A percentile compares a stretch with the other conserved stretches of the same genome.
Evolutionary conservation across 2,329 filamentous ascomycete genomes (phyloP).

Genomic region (Penicillium sp.): DNA sequence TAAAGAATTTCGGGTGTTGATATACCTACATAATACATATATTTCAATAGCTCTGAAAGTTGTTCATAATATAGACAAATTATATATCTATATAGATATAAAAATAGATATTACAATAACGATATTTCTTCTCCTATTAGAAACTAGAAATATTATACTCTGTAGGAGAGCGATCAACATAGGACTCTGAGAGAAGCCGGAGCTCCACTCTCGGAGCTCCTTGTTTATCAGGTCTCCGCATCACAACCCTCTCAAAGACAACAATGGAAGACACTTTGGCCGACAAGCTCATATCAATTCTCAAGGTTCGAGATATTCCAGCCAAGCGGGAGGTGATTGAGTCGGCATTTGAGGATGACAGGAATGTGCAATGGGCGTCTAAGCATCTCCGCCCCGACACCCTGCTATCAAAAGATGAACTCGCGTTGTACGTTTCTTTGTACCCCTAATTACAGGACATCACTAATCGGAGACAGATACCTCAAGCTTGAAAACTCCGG

Average conservation of each 20-base stretch:
- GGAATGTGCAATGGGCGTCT: constrained; percentile 34
- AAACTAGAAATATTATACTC: not conserved
- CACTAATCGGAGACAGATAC: constrained; percentile 28
- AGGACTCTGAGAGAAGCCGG: not conserved
- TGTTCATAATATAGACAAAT: not conserved
- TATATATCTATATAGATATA: not conserved
- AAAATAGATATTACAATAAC: not conserved
- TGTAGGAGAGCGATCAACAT: not conserved
- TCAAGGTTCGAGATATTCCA: constrained; percentile 34
- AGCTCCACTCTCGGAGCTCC: constrained; percentile 3
- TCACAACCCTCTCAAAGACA: not conserved
- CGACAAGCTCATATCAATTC: constrained; percentile 25
- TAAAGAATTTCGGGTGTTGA: not conserved
- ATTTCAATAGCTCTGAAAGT: not conserved
- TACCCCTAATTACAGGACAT: not conserved
- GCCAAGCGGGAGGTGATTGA: constrained; percentile 31
- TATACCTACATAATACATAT: not conserved
- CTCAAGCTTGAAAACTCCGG: constrained; percentile 36
- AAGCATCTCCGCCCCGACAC: constrained; percentile 36
- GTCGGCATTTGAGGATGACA: constrained; percentile 28
- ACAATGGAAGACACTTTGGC: constrained; percentile 5
- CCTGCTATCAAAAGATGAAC: constrained; percentile 43
- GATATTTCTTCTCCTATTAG: not conserved
- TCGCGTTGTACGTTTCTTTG: constrained; percentile 32
- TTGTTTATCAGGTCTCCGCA: not conserved